Evolutionary conservation across 176 grass and related monocot genomes (phyloP).

Genomic region (Bonia amplexicaulis): DNA sequence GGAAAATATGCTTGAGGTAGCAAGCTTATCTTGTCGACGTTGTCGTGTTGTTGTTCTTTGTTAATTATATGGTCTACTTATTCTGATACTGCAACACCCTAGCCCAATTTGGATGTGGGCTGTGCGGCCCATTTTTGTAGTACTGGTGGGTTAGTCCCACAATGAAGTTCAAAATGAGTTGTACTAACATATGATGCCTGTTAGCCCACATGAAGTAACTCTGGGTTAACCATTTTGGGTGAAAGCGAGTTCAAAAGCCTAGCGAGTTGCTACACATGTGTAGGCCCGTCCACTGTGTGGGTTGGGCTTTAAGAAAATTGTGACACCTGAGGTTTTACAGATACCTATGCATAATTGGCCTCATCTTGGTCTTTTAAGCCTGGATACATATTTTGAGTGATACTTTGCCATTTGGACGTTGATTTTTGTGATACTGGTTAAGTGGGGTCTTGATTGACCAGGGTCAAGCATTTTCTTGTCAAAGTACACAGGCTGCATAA

Average conservation of each 20-base stretch:
- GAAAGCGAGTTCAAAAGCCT: neutral
- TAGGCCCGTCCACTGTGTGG: neutral
- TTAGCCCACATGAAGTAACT: neutral
- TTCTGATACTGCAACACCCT: neutral
- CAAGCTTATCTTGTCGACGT: neutral
- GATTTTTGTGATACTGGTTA: neutral
- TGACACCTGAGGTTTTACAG: neutral
- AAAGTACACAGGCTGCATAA: neutral
- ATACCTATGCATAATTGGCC: neutral
- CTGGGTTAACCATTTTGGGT: neutral
- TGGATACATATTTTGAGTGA: neutral
- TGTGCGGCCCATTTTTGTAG: neutral
- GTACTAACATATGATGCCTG: neutral
- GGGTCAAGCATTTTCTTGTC: neutral
- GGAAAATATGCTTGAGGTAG: constrained; percentile 73
- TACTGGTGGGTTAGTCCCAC: neutral
- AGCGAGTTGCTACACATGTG: neutral
- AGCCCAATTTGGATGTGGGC: neutral
- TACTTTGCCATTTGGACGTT: neutral
- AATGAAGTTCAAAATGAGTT: neutral
- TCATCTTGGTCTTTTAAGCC: neutral
- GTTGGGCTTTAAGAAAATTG: neutral
- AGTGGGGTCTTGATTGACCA: neutral
- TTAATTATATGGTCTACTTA: neutral
- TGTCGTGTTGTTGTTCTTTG: neutral